Evolutionary conservation across 306 rosid species (phyloP).

Genomic region (Malus sylvestris): DNA sequence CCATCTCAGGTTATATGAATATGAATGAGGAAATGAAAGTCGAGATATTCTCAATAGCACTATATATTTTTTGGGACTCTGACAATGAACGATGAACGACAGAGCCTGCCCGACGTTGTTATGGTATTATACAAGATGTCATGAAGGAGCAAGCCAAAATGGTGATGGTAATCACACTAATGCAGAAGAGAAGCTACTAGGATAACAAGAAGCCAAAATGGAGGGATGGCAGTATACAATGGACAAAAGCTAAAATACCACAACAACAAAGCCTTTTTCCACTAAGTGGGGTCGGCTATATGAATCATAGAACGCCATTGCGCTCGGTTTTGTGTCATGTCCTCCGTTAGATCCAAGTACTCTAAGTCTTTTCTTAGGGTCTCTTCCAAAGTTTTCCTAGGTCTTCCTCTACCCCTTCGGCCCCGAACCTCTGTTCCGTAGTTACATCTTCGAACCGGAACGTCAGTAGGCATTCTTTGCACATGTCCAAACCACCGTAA

Average conservation of each 20-base stretch:
- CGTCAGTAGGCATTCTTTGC: too few relatives aligned
- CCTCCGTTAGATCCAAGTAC: too few relatives aligned
- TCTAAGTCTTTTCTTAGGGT: too few relatives aligned
- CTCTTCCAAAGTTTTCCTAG: too few relatives aligned
- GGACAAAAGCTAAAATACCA: background rate
- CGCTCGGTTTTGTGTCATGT: too few relatives aligned
- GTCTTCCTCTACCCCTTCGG: too few relatives aligned
- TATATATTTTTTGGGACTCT: background rate
- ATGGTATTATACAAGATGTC: background rate
- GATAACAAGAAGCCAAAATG: background rate
- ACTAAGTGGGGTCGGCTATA: too few relatives aligned
- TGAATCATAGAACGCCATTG: too few relatives aligned
- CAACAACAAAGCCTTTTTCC: too few relatives aligned
- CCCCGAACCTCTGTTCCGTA: too few relatives aligned
- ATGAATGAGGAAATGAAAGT: background rate
- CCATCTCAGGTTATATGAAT: background rate
- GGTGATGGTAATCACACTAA: background rate
- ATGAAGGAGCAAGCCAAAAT: background rate
- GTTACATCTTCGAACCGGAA: too few relatives aligned
- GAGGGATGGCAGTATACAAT: background rate
- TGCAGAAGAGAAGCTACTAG: background rate
- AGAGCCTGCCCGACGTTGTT: background rate
- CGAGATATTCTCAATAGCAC: background rate
- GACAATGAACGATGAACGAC: background rate
- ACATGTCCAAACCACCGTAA: too few relatives aligned